These are phyloP conservation scores for Diplocarpon mali DNA, from an alignment of 2,329 filamentous ascomycete genomes.

Conservation along the genomic window DNA sequence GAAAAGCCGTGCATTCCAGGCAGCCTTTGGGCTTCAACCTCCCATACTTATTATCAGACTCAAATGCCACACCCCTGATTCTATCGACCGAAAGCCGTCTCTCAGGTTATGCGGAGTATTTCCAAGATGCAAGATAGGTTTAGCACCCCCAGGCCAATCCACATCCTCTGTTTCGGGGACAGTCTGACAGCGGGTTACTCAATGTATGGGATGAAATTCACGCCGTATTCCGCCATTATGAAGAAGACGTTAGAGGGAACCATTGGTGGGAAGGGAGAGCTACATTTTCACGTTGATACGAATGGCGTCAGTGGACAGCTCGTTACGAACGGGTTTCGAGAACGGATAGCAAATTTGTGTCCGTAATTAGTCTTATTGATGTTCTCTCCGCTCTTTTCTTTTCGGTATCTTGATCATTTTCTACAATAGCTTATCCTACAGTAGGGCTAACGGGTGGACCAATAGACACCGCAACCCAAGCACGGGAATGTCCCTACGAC, in stretches of 20 bases:
- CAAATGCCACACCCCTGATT: no score
- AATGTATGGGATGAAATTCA: slow-evolving; percentile 31
- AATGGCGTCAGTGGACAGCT: slow-evolving; percentile 18
- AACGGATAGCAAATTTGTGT: slow-evolving; percentile 14
- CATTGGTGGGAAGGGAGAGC: slow-evolving; percentile 27
- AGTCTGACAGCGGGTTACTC: slow-evolving; percentile 46
- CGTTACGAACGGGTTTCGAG: slow-evolving; percentile 10
- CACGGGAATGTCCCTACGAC: slow-evolving; percentile 29
- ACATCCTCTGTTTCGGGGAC: slow-evolving; percentile 21
- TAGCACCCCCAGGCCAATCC: slow-evolving; percentile 3
- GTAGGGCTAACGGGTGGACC: no score
- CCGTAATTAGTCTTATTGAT: not conserved
- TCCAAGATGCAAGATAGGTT: not conserved
- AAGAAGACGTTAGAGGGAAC: slow-evolving; percentile 34
- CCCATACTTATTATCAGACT: no score
- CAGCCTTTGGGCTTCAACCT: no score
- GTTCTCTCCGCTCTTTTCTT: not conserved
- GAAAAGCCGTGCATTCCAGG: no score
- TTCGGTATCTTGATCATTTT: no score
- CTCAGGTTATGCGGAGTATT: no score
- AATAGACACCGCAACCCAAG: no score
- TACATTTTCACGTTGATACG: slow-evolving; percentile 9
- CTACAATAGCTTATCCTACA: no score
- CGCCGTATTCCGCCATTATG: slow-evolving; percentile 45
- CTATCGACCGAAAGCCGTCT: no score